Evolutionary conservation across 805 yeast genomes (phyloP).

Genomic region (Debaryomyces hansenii): DNA sequence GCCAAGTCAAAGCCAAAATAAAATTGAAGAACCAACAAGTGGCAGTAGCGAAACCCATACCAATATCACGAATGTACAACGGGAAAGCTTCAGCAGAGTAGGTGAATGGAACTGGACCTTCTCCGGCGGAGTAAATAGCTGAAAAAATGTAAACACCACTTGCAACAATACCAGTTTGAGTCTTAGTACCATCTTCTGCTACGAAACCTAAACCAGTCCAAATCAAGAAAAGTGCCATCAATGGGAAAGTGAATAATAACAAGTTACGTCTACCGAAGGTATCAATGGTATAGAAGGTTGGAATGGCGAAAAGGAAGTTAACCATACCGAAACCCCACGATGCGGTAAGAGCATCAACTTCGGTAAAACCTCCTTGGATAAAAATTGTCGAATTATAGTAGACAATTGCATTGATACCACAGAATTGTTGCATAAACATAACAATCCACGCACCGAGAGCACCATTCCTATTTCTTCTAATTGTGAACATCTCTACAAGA

Average conservation of each 20-base stretch:
- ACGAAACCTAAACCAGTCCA: slow-evolving; percentile 72
- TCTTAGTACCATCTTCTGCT: slow-evolving; percentile 46
- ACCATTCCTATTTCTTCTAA: slow-evolving; percentile 83
- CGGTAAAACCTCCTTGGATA: slow-evolving; percentile 61
- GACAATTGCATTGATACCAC: slow-evolving; percentile 88
- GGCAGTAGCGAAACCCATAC: slow-evolving; percentile 78
- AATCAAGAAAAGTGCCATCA: slow-evolving; percentile 60
- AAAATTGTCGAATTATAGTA: slow-evolving; percentile 81
- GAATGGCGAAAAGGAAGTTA: slow-evolving; percentile 77
- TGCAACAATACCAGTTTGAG: slow-evolving; percentile 66
- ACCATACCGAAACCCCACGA: slow-evolving; percentile 87
- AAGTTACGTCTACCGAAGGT: slow-evolving; percentile 69
- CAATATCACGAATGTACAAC: slow-evolving; percentile 73
- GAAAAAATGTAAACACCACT: slow-evolving; percentile 75
- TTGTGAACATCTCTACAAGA: slow-evolving; percentile 58
- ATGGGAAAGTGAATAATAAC: slow-evolving; percentile 59
- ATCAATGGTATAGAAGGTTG: slow-evolving; percentile 80
- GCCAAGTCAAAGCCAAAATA: slow-evolving; percentile 76
- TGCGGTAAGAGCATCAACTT: slow-evolving; percentile 66
- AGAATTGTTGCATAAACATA: slow-evolving; percentile 89
- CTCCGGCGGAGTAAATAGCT: slow-evolving; percentile 76
- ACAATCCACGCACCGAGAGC: slow-evolving; percentile 77
- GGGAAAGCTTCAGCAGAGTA: slow-evolving; percentile 84
- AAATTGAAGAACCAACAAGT: slow-evolving; percentile 76
- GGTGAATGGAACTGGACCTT: slow-evolving; percentile 89